Evolutionary conservation across 75 land plant species (phyloP).

Genomic region (Selaginella tamariscina): DNA sequence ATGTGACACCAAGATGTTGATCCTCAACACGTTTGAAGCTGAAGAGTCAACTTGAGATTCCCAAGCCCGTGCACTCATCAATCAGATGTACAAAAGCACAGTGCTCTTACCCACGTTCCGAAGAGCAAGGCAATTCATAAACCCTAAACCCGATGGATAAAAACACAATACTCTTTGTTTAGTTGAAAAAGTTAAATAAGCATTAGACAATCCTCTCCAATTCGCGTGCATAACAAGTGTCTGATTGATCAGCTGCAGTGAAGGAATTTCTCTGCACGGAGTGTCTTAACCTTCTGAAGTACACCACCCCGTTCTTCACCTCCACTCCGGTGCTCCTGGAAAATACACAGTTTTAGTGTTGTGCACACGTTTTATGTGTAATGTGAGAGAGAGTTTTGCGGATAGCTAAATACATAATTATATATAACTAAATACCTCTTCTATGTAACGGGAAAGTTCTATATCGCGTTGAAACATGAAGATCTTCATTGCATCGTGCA

Average conservation of each 20-base stretch:
- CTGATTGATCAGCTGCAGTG: slow-evolving; percentile 80
- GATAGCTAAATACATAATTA: not conserved
- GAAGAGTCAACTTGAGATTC: no score
- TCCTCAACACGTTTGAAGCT: no score
- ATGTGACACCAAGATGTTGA: no score
- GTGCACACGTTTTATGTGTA: not conserved
- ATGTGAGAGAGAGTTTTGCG: not conserved
- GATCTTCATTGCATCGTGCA: slow-evolving; percentile 58
- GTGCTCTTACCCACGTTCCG: no score
- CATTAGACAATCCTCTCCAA: slow-evolving; percentile 78
- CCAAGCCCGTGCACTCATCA: no score
- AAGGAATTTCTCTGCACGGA: slow-evolving; percentile 80
- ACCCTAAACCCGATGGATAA: no score
- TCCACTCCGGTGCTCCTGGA: slow-evolving; percentile 92
- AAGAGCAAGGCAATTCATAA: no score
- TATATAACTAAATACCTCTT: slow-evolving; percentile 28
- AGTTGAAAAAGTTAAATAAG: no score
- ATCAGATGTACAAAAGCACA: no score
- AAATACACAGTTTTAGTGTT: not conserved
- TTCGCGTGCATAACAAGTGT: slow-evolving; percentile 89
- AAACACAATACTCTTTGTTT: no score
- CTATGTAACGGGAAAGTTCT: slow-evolving; percentile 45
- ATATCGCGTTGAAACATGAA: slow-evolving; percentile 54
- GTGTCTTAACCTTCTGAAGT: slow-evolving; percentile 76
- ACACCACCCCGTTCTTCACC: slow-evolving; percentile 50